Evolutionary conservation across 441 rosid genomes (phyloP).

Genomic region (Pelargonium myrrhifolium): DNA sequence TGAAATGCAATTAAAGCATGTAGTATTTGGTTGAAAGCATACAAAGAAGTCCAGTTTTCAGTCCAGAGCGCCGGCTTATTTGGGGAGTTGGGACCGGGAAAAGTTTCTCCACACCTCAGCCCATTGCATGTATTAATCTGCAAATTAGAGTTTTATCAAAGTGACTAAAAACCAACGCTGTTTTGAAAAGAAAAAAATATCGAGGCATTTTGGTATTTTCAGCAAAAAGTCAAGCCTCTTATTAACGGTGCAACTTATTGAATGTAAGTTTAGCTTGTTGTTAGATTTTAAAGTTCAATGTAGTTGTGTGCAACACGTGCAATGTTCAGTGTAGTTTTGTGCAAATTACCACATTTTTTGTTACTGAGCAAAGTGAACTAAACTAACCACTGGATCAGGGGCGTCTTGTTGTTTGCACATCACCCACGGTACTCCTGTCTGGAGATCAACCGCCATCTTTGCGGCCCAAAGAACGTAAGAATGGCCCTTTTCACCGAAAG

Average conservation of each 20-base stretch:
- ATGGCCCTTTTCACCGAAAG: conserved; percentile 44
- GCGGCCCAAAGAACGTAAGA: conserved; percentile 55
- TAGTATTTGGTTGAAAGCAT: conserved; percentile 11
- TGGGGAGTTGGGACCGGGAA: conserved; percentile 55
- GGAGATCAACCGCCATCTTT: conserved; percentile 49
- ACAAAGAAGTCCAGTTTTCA: conserved; percentile 74
- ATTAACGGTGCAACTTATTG: no score
- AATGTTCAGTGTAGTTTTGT: not conserved
- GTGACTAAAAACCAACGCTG: no score
- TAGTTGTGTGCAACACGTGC: not conserved
- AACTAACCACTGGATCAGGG: conserved; percentile 62
- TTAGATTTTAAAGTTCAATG: no score
- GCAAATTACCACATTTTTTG: no score
- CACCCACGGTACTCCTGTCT: conserved; percentile 66
- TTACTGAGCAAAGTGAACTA: no score
- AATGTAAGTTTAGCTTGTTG: no score
- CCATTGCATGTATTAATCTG: conserved; percentile 71
- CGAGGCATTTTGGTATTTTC: no score
- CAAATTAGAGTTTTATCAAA: not conserved
- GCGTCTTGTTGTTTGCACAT: conserved; percentile 75
- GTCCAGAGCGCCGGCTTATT: conserved; percentile 64
- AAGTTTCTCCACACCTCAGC: conserved; percentile 65
- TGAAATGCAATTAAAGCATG: not conserved
- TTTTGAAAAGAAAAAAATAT: no score
- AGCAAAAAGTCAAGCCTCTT: no score